Conservation (phyloP, 768 basidiomycete genomes). For the Tylopilus cervinicoccineus region DNA sequence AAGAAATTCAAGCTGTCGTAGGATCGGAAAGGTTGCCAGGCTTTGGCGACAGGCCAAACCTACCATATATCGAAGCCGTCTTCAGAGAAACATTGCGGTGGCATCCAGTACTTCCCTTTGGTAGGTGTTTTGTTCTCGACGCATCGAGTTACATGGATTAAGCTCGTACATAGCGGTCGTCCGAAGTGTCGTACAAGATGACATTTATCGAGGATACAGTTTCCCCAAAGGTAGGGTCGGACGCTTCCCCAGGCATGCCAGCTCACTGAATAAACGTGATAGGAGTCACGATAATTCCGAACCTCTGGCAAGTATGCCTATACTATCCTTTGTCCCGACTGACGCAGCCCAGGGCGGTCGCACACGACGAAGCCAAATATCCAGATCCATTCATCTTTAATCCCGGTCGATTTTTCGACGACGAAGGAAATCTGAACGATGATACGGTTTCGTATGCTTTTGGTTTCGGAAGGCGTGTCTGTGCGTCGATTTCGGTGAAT, state of each 20-base stretch:
- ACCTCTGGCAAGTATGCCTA: constrained; percentile 5
- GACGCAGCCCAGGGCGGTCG: constrained; percentile 2
- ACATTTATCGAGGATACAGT: constrained; percentile 8
- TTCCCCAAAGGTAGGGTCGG: constrained; percentile 4
- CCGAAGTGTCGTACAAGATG: constrained; percentile 6
- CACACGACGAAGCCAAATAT: constrained; percentile 6
- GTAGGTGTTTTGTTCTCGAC: neutral
- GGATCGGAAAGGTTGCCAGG: constrained; percentile 5
- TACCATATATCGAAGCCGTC: constrained; percentile 4
- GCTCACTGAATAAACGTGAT: neutral
- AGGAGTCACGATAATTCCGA: constrained; percentile 7
- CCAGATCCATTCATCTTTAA: constrained; percentile 1
- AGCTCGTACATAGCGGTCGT: neutral
- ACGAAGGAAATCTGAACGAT: constrained; percentile 5
- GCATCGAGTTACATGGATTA: neutral
- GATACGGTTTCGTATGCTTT: constrained; percentile 4
- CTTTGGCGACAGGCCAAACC: neutral
- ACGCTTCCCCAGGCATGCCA: too few species aligned
- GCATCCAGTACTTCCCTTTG: constrained; percentile 7
- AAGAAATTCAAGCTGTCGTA: constrained; percentile 4
- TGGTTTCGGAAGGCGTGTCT: constrained; percentile 5
- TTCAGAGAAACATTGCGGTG: constrained; percentile 6
- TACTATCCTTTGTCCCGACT: neutral
- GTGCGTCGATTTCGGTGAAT: neutral
- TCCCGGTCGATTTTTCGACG: constrained; percentile 7